Conservation (phyloP, 257 asterid genomes). For the Orobanche coerulescens region DNA sequence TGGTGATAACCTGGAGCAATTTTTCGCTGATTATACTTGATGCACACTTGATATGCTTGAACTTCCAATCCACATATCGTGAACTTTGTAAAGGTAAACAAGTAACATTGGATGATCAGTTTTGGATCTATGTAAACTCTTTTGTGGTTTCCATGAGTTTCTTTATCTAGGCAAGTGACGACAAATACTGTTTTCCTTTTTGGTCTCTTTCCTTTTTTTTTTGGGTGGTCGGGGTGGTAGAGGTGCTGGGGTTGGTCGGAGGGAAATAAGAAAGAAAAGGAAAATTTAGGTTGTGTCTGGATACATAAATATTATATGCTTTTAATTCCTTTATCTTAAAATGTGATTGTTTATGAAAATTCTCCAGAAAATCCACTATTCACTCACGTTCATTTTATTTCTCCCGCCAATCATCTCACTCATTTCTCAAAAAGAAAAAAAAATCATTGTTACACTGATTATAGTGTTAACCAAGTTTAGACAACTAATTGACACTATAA, state of each 20-base stretch:
- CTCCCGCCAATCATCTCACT: background rate
- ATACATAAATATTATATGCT: background rate
- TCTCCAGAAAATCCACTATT: background rate
- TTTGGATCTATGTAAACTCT: slow-evolving; percentile 2
- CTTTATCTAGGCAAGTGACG: background rate
- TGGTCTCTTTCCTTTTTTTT: background rate
- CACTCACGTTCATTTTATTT: background rate
- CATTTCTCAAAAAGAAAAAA: too few relatives aligned
- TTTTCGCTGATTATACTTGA: background rate
- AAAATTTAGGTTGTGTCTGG: too few relatives aligned
- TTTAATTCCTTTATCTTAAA: background rate
- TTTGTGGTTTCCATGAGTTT: background rate
- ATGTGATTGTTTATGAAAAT: background rate
- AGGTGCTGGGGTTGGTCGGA: too few relatives aligned
- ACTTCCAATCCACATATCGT: background rate
- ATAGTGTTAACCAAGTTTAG: too few relatives aligned
- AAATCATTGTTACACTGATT: too few relatives aligned
- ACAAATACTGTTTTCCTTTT: background rate
- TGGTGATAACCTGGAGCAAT: background rate
- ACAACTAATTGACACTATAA: too few relatives aligned
- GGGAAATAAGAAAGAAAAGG: background rate
- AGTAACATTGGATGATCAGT: background rate
- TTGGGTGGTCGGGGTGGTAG: background rate
- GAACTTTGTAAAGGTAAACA: background rate
- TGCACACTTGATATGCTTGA: slow-evolving; percentile 12